Evolutionary conservation across 1,284 basidiomycete genomes (phyloP).

Genomic region (Phellopilus nigrolimitatus): DNA sequence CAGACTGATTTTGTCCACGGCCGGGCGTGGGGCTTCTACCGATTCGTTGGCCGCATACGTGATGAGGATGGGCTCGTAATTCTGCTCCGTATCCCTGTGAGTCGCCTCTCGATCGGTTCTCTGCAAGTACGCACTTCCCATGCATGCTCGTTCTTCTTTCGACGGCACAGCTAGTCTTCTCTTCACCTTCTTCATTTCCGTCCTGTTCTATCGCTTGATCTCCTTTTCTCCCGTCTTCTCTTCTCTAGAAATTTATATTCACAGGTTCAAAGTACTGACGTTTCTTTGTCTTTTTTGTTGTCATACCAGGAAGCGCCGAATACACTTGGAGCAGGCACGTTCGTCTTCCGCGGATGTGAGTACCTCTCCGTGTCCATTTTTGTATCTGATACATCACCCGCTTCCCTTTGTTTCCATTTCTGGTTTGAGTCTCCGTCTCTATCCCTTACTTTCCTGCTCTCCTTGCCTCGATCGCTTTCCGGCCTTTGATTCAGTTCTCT

Average conservation of each 20-base stretch:
- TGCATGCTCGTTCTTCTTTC: too few species aligned
- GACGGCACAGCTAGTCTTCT: too few species aligned
- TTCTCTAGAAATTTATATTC: neutral
- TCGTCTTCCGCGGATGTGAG: slow-evolving; percentile 12
- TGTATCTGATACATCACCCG: too few species aligned
- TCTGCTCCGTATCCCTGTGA: slow-evolving; percentile 9
- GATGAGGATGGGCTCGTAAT: slow-evolving; percentile 8
- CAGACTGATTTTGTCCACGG: slow-evolving; percentile 8
- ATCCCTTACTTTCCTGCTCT: neutral
- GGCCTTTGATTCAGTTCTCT: neutral
- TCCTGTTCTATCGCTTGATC: neutral
- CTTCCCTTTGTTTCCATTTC: slow-evolving; percentile 1
- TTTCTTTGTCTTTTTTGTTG: neutral
- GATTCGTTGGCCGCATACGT: slow-evolving; percentile 1
- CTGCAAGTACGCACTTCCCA: too few species aligned
- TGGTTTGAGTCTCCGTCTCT: neutral
- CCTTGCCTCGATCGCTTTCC: neutral
- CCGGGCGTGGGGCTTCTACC: slow-evolving; percentile 6
- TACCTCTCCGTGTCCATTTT: too few species aligned
- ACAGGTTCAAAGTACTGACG: neutral
- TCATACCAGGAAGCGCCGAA: slow-evolving; percentile 7
- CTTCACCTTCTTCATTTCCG: too few species aligned
- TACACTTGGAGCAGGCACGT: slow-evolving; percentile 5
- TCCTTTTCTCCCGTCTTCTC: neutral
- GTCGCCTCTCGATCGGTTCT: neutral